Evolutionary conservation across 1,139 yeast genomes (phyloP), one percentile per base, ranked within the genome.

Genomic region (Hyphopichia fennica): DNA sequence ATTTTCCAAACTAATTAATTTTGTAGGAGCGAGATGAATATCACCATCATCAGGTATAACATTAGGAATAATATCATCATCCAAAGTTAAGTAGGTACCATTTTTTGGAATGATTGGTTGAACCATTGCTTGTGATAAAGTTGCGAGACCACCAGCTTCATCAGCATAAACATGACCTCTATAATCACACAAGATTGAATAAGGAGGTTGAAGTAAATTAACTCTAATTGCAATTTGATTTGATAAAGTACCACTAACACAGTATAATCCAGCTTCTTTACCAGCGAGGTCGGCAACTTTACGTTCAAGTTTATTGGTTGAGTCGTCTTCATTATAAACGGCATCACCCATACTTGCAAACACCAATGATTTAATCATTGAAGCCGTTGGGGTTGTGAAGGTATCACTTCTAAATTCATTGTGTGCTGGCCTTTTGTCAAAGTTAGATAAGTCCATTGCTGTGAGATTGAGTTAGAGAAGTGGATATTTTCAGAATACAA

Each of bases 391-490:
- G 3, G 74, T 71, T 11, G 78, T 72, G 56, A 72, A 72, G 0
- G 78, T 72, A 48, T 72, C 78, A 51, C 76, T 70, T 42, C 78
- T 61, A 53, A 72, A 72, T 48, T 72, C 78, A 50, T 65, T 67
- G 43, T 54, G 62, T 15, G 67, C 69, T 4, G 65, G 63, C 30
- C 65, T 59, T 23, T 44, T 45, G 13, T 40, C 51, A 39, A 49
- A 58, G 16, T 46, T 47, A 14, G 59, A 45, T 25, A 60, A 51
- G 32, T 53, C 53, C 60, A 56, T 57, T 5, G 4, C 15, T 27
- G n/a, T 4, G 4, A 8, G 23, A 20, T 20, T 20, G 9, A 20
- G 9, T 20, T 20, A 20, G 9, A 6, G 8, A 20, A 20, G 23
- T 5, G 23, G 23, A 20, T 20, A 6, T 20, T 6, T 6, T 20